Evolutionary conservation across 108 stramenopile species (phyloP), one percentile per base, ranked within the genome.

Genomic region (Tribonema minus): DNA sequence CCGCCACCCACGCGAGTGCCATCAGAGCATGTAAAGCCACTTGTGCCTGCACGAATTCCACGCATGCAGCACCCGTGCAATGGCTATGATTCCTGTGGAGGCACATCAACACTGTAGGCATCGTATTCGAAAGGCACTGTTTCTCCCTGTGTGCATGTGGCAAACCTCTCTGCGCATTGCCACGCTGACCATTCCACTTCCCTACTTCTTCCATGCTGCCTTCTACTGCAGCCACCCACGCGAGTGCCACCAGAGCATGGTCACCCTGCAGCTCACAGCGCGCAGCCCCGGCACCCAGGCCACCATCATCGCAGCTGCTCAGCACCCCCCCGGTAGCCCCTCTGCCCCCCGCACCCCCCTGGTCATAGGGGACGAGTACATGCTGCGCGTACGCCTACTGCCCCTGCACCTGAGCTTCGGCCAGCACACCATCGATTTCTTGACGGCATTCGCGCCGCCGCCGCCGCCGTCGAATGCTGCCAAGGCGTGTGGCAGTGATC

Each of bases 391-490:
- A 27, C 70, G 80, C 26, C 30, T 81, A 4, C 46, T 81, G 62
- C 80, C 80, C 26, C 61, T 81, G 1, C 80, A 70, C 28, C 33
- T 71, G 12, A 41, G 40, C 29, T 70, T 81, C 23, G 80, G 69
- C 23, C 80, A 71, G 63, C 80, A 81, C 80, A 81, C 80, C 4
- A 58, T 81, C 0, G 80, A 81, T 30, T 81, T 81, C 70, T 37
- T 81, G 6, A 37, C 61, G 6, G 61, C 70, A 0, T 81, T 81
- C 30, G 32, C 69, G 20, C 2, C 68, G 23, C 30, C 26, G 27
- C 61, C 30, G 35, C 36, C 26, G 15, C 46, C 46, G 20, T 20
- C 9, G 20, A 54, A 54, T 20, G 46, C 46, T 20, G 46, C 20
- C 20, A n/a, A n/a, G n/a, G n/a, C n/a, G n/a, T n/a, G n/a, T n/a